These are phyloP conservation scores for Vinca major DNA, from an alignment of 305 asterid species.

Conservation along the genomic window DNA sequence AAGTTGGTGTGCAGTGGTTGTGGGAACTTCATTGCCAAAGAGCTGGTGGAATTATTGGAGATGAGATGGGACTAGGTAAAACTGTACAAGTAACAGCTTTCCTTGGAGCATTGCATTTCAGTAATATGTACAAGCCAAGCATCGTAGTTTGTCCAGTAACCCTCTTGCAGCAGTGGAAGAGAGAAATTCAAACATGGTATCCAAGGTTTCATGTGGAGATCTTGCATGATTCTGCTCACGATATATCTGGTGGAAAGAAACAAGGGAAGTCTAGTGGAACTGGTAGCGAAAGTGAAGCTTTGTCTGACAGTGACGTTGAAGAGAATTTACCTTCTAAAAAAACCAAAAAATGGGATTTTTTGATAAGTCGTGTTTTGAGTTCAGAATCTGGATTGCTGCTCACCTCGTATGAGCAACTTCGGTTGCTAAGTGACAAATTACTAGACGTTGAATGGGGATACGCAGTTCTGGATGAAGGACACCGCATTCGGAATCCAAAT, in stretches of 20 bases:
- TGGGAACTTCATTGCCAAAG: slow-evolving; percentile 98
- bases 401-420: slow-evolving; percentile 93
- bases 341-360: slow-evolving; percentile 62
- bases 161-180: slow-evolving; percentile 82
- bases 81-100: slow-evolving; percentile 78
- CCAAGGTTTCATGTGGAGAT: slow-evolving; percentile 70
- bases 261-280: slow-evolving; percentile 44
- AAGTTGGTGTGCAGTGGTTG: slow-evolving; percentile 96
- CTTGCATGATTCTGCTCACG: slow-evolving; percentile 83
- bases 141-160: slow-evolving; percentile 88
- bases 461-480: slow-evolving; percentile 93
- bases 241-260: slow-evolving; percentile 41
- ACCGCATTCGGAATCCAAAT: slow-evolving; percentile 93
- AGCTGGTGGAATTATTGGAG: slow-evolving; percentile 96
- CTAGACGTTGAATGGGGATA: slow-evolving; percentile 94
- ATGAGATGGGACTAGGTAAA: slow-evolving; percentile 99
- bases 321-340: slow-evolving; percentile 38
- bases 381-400: slow-evolving; percentile 78
- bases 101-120: slow-evolving; percentile 85
- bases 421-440: slow-evolving; percentile 64
- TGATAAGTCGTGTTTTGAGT: slow-evolving; percentile 66
- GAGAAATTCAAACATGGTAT: slow-evolving; percentile 89
- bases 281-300: slow-evolving; percentile 58
- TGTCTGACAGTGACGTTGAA: slow-evolving; percentile 43
- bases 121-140: slow-evolving; percentile 86